phyloP scores from a whole-genome alignment of 1,139 yeast genomes.

The Hemisphaericaspora lyxosophila region DNA sequence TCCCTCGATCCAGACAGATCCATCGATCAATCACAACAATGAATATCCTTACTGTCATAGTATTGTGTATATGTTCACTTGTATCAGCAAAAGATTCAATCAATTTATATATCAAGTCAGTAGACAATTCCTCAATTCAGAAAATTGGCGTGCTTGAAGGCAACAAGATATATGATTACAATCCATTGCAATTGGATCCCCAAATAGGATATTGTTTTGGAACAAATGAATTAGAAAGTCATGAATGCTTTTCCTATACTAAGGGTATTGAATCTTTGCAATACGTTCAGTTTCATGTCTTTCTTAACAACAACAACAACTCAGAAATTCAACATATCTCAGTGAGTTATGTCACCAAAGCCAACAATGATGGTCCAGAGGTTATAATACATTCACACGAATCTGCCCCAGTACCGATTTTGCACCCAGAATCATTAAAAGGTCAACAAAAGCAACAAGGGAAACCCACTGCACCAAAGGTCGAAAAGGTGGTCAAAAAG shows the following conservation, averaged over 20 bases:
- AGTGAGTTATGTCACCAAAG: slow-evolving; percentile 8
- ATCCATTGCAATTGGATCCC: not conserved
- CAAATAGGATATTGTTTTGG: slow-evolving; percentile 30
- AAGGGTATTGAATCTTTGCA: slow-evolving; percentile 9
- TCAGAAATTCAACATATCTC: slow-evolving; percentile 18
- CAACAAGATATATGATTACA: slow-evolving; percentile 4
- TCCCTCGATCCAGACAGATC: no score
- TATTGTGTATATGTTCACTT: slow-evolving; percentile 4
- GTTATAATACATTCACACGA: slow-evolving; percentile 11
- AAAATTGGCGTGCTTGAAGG: slow-evolving; percentile 18
- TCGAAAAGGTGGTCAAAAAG: slow-evolving; percentile 11
- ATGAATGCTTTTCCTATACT: slow-evolving; percentile 32
- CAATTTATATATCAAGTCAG: slow-evolving; percentile 13
- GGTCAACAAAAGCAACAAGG: slow-evolving; percentile 11
- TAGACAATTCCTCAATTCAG: slow-evolving; percentile 11
- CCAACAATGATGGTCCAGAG: slow-evolving; percentile 9
- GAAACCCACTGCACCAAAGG: slow-evolving; percentile 6
- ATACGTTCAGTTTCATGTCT: slow-evolving; percentile 17
- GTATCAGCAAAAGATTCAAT: slow-evolving; percentile 8
- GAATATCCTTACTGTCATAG: not conserved
- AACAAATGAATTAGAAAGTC: slow-evolving; percentile 26
- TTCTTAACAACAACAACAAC: slow-evolving; percentile 15
- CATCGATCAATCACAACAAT: not conserved
- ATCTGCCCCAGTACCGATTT: slow-evolving; percentile 28
- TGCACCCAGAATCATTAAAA: slow-evolving; percentile 22